phyloP scores from a whole-genome alignment of 2,329 filamentous ascomycete species.

The Cladosporium sp. region DNA sequence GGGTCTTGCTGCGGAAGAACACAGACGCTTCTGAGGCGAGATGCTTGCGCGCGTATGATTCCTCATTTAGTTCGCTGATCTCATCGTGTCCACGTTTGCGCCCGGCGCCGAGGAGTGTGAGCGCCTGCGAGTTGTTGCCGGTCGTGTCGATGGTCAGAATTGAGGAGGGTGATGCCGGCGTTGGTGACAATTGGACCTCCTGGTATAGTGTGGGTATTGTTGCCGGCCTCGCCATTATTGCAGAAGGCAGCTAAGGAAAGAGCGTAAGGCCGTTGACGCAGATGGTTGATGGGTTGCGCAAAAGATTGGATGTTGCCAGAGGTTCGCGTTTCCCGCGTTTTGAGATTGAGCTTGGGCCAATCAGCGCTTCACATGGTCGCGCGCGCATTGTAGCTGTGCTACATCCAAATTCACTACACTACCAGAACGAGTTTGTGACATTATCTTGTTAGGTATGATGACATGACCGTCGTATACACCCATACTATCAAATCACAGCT shows the following conservation, averaged over 20 bases:
- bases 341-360: slow-evolving; percentile 4
- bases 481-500: no score
- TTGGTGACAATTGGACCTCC: slow-evolving; percentile 14
- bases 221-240: slow-evolving; percentile 12
- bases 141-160: slow-evolving; percentile 8
- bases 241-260: neutral
- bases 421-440: no score
- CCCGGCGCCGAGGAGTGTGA: slow-evolving; percentile 32
- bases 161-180: slow-evolving; percentile 4
- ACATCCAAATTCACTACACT: no score
- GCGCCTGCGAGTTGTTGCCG: slow-evolving; percentile 46
- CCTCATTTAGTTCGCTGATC: slow-evolving; percentile 56
- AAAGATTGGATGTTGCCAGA: slow-evolving; percentile 1
- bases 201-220: slow-evolving; percentile 21
- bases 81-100: slow-evolving; percentile 34
- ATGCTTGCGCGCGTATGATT: slow-evolving; percentile 63
- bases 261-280: neutral
- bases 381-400: neutral
- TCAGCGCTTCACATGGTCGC: neutral
- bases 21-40: slow-evolving; percentile 74
- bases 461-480: no score
- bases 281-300: slow-evolving; percentile 2
- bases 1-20: slow-evolving; percentile 71
- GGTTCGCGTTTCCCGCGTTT: slow-evolving; percentile 4
- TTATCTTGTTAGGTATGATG: no score